Conservation (phyloP, 1,284 basidiomycete species). For the Cutaneotrichosporon spelunceum region DNA sequence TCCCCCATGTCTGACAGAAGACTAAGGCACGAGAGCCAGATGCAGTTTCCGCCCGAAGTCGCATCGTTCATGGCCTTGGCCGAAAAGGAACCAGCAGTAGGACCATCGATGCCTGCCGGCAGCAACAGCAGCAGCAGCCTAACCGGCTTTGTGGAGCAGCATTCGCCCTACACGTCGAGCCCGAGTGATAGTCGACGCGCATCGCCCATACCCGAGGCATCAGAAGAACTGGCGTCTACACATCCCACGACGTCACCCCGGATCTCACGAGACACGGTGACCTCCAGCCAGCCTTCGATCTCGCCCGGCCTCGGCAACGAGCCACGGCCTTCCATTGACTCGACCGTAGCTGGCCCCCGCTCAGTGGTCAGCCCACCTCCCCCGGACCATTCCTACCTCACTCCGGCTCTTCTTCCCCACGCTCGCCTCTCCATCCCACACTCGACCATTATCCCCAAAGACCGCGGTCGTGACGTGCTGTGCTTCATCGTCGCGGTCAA, state of each 20-base stretch:
- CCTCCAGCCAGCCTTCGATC: constrained; percentile 12
- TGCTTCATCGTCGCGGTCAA: constrained; percentile 48
- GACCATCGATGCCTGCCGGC: neutral
- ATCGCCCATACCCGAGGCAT: constrained; percentile 18
- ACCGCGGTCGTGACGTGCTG: constrained; percentile 47
- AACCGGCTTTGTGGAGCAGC: neutral
- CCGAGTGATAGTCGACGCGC: constrained; percentile 18
- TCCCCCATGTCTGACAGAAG: constrained; percentile 40
- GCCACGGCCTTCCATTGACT: constrained; percentile 19
- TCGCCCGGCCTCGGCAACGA: constrained; percentile 7
- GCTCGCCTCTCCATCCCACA: constrained; percentile 46
- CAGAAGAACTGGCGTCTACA: constrained; percentile 16
- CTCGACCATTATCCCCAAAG: constrained; percentile 46
- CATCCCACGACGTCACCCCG: constrained; percentile 13
- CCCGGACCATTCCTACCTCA: constrained; percentile 27
- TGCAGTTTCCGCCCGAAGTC: constrained; percentile 46
- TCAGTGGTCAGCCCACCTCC: constrained; percentile 13
- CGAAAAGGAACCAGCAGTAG: constrained; percentile 21
- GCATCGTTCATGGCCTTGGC: constrained; percentile 44
- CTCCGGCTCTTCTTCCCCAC: constrained; percentile 42
- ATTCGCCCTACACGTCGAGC: constrained; percentile 13
- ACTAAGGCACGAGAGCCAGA: constrained; percentile 39
- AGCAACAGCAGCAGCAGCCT: constrained; percentile 1
- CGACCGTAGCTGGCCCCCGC: neutral
- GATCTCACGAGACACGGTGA: constrained; percentile 30